Base-by-base conservation (phyloP, 2,329 filamentous ascomycete genomes). In the Aulographum hederae region DNA sequence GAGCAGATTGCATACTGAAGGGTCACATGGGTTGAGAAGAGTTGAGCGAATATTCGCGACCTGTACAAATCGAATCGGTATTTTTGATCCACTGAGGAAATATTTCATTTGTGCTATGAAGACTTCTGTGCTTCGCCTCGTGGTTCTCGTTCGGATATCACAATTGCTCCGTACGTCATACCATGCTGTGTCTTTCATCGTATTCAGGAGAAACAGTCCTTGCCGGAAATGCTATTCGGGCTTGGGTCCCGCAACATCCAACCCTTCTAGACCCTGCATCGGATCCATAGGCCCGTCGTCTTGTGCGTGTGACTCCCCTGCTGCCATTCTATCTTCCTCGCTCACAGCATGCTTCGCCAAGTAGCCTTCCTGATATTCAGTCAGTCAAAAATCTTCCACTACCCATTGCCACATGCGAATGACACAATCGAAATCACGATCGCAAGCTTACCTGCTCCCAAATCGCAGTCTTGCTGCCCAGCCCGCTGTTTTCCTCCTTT, bases 171-270 rank as follows among this genome's bases (percentile, higher is more conserved):
- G n/a, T n/a, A n/a, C n/a, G n/a, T n/a, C n/a, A n/a, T n/a, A n/a
- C n/a, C n/a, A n/a, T n/a, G n/a, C n/a, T n/a, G n/a, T n/a, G n/a
- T n/a, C n/a, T n/a, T n/a, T n/a, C n/a, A n/a, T n/a, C n/a, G n/a
- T n/a, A n/a, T n/a, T n/a, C n/a, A n/a, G n/a, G n/a, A n/a, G n/a
- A n/a, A n/a, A n/a, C n/a, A n/a, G n/a, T n/a, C n/a, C n/a, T n/a
- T n/a, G n/a, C n/a, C 21, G n/a, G 21, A 25, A 18, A 19, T 11
- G 4, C 69, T 52, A 89, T 46, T 70, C 73, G 33, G 69, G 76
- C 53, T 80, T 85, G 10, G 89, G 89, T 6, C 91, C 91, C 34
- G 86, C 91, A 44, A 95, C 80, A 54, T 95, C 91, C 33, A 95
- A 61, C 12, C 79, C 81, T 52, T 95, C 85, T 5, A 98, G 60